phyloP scores from a whole-genome alignment of 1,284 basidiomycete species.

The Gymnopus androsaceus region DNA sequence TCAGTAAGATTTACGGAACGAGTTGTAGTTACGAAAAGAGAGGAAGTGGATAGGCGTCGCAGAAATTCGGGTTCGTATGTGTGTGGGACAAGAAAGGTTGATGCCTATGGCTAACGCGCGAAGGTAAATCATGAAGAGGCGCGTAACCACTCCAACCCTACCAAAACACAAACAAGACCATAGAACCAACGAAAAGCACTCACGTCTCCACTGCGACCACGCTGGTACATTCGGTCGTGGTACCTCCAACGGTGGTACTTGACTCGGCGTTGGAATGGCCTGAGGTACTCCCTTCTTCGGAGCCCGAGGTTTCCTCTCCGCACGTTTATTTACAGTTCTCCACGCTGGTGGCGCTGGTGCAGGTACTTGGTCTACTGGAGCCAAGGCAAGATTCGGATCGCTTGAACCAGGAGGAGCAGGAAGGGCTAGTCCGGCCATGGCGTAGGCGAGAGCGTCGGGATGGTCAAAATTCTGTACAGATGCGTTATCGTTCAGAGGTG shows the following conservation, averaged over 20 bases:
- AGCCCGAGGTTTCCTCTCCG: conserved; percentile 46
- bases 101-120: too few relatives aligned
- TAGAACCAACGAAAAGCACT: conserved; percentile 18
- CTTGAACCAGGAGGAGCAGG: background rate
- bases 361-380: conserved; percentile 28
- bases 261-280: conserved; percentile 39
- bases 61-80: too few relatives aligned
- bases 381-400: conserved; percentile 31
- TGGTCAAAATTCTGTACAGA: conserved; percentile 6
- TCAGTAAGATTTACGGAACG: background rate
- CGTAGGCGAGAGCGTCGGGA: conserved; percentile 32
- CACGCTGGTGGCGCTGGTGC: conserved; percentile 64
- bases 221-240: conserved; percentile 57
- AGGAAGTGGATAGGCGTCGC: background rate
- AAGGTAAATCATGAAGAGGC: too few relatives aligned
- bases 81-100: too few relatives aligned
- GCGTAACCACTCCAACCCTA: too few relatives aligned
- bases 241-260: conserved; percentile 43
- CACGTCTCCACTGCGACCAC: conserved; percentile 79
- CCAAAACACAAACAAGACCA: too few relatives aligned
- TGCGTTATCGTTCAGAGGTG: conserved; percentile 9
- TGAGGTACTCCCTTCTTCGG: conserved; percentile 35
- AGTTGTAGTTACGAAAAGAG: too few relatives aligned
- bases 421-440: conserved; percentile 2
- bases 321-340: conserved; percentile 66